Evolutionary conservation across 371 early-diverging fungal species (phyloP).

Genomic region (Mucor mucedo): DNA sequence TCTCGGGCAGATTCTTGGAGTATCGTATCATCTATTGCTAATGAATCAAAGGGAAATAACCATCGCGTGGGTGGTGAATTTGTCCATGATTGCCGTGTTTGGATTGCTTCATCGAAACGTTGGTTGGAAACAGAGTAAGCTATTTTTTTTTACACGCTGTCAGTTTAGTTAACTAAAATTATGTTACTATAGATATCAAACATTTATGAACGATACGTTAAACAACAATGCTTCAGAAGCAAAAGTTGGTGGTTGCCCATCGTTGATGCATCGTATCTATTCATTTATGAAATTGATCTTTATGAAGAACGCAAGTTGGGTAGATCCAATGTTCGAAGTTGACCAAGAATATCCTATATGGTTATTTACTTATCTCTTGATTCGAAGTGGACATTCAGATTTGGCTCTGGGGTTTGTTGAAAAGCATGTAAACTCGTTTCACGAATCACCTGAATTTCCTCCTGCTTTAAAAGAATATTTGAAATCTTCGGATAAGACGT

Average conservation of each 20-base stretch:
- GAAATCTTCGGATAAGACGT: conserved; percentile 32
- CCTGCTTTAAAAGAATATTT: conserved; percentile 72
- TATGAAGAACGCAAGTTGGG: conserved; percentile 1
- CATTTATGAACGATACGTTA: conserved; percentile 15
- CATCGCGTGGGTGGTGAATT: not conserved
- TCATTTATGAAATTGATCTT: conserved; percentile 4
- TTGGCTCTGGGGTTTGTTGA: conserved; percentile 71
- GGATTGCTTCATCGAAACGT: conserved; percentile 11
- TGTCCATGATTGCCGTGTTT: not conserved
- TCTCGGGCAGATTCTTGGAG: conserved; percentile 19
- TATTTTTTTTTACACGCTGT: not conserved
- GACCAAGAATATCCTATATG: conserved; percentile 75
- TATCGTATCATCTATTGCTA: conserved; percentile 13
- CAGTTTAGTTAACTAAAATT: too few relatives aligned
- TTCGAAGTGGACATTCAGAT: conserved; percentile 72
- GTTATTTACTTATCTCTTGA: conserved; percentile 80
- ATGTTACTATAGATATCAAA: conserved; percentile 4
- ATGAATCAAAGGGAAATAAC: not conserved
- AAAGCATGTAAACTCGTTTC: conserved; percentile 52
- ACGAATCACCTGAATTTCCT: conserved; percentile 62
- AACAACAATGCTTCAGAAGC: conserved; percentile 16
- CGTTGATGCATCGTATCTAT: conserved; percentile 9
- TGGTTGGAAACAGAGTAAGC: conserved; percentile 31
- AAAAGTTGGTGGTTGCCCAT: conserved; percentile 22
- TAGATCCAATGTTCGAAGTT: conserved; percentile 38